Base-by-base conservation (phyloP, 2,329 filamentous ascomycete species). In the Macrophomina tecta region DNA sequence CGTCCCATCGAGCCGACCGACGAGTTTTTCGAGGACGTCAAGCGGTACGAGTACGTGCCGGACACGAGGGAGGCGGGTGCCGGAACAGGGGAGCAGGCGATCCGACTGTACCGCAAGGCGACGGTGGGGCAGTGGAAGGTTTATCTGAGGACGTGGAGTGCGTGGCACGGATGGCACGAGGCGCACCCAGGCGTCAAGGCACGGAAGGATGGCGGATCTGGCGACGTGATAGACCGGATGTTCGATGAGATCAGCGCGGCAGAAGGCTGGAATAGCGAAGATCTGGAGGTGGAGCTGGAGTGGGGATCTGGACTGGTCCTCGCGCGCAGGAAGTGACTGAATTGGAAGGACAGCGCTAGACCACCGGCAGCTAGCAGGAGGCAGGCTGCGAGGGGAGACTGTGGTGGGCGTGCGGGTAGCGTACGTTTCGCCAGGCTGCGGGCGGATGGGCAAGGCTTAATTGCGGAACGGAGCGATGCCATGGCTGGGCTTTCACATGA, bases 151-250 rank as follows among this genome's bases (percentile, higher is more conserved):
- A 90, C 89, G 0, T 90, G 86, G 73, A 89, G 86, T 73, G 79
- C 83, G 48, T 89, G 83, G 74, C 82, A 82, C 72, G 83, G 81
- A 34, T 91, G 89, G 88, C 80, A 81, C 70, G 83, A 86, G 69
- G 82, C 80, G 11, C 82, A 89, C 76, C 83, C 85, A 1, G 82
- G 83, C 46, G 72, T 71, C 45, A 83, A 80, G 74, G 82, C 81
- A 65, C 79, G 82, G 71, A 81, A 77, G 4, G 82, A 85, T 30
- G 88, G 86, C 5, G 88, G 87, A 2, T 69, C 79, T 7, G 87
- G 87, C 1, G 89, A 91, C 76, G 73, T 90, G 49, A 79, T 87
- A n/a, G 89, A 90, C 77, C 73, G 84, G 68, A 81, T 90, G 79
- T 86, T 89, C 77, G 86, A 89, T 67, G 80, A 81, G 68, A 86